Percentiles rank a stretch among this genome's conserved stretches.
phyloP scores from a whole-genome alignment of 2,329 filamentous ascomycete genomes.

The Fusarium nygamai region DNA sequence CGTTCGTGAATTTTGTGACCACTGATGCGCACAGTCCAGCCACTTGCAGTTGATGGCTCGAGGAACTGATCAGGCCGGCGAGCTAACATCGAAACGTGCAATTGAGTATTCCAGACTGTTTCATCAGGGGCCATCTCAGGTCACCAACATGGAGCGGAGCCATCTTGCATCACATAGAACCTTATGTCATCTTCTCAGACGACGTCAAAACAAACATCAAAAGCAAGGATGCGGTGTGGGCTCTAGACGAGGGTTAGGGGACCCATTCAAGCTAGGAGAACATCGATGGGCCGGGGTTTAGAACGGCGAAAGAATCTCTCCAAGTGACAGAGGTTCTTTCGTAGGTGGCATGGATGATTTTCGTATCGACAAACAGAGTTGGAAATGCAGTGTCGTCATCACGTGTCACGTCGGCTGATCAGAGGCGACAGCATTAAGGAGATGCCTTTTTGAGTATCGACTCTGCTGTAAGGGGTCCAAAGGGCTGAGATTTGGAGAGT shows the following conservation, averaged over 20 bases:
- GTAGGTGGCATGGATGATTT: constrained; percentile 29
- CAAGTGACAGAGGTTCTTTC: constrained; percentile 8
- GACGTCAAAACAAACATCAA: constrained; percentile 36
- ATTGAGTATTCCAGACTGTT: background rate
- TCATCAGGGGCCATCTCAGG: background rate
- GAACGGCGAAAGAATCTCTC: constrained; percentile 8
- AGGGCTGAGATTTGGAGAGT: constrained; percentile 20
- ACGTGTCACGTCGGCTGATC: constrained; percentile 35
- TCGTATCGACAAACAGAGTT: constrained; percentile 21
- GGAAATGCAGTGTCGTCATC: constrained; percentile 34
- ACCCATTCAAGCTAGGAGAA: background rate
- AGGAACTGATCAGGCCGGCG: background rate
- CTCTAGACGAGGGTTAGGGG: background rate
- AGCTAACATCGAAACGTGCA: background rate
- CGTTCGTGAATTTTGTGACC: background rate
- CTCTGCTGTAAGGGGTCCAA: constrained; percentile 13
- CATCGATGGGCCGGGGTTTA: constrained; percentile 2
- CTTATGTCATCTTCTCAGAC: constrained; percentile 26
- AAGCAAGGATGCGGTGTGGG: constrained; percentile 10
- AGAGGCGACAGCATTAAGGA: constrained; percentile 12
- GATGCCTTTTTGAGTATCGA: constrained; percentile 7
- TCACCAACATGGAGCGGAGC: background rate
- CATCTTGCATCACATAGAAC: background rate
- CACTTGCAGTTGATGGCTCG: background rate
- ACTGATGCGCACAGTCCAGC: background rate